Conservation (phyloP, 129 eudicot species). For the Apium graveolens region DNA sequence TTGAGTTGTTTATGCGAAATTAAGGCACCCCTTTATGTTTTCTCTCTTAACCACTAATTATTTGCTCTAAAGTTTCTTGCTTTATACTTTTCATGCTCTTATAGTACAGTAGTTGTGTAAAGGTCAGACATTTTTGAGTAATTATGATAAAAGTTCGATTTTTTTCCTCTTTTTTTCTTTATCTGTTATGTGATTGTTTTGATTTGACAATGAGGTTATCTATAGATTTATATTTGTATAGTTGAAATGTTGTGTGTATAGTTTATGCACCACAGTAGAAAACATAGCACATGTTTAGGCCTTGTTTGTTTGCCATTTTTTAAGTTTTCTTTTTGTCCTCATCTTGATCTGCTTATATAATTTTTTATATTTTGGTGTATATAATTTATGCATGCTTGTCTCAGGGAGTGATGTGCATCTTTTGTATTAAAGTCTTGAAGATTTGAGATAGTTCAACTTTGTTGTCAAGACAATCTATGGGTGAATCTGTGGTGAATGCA, state of each 20-base stretch:
- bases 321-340: slow-evolving; percentile 41
- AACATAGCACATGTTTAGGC: slow-evolving; percentile 56
- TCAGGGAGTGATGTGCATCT: slow-evolving; percentile 10
- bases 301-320: slow-evolving; percentile 28
- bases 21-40: background rate
- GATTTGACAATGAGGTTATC: slow-evolving; percentile 34
- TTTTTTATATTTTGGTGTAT: slow-evolving; percentile 22
- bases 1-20: slow-evolving; percentile 6
- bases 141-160: slow-evolving; percentile 10
- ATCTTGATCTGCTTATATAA: slow-evolving; percentile 17
- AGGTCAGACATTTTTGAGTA: slow-evolving; percentile 3
- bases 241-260: slow-evolving; percentile 21
- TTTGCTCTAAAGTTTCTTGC: slow-evolving; percentile 15
- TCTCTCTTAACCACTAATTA: slow-evolving; percentile 13
- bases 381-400: slow-evolving; percentile 30
- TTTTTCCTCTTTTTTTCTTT: background rate
- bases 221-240: slow-evolving; percentile 18
- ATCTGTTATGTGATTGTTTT: background rate
- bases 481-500: slow-evolving; percentile 51
- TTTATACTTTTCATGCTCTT: slow-evolving; percentile 5
- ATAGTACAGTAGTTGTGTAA: background rate
- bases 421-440: background rate
- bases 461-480: slow-evolving; percentile 26
- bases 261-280: slow-evolving; percentile 13
- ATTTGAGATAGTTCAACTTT: slow-evolving; percentile 8